Conservation (phyloP, 2,329 filamentous ascomycete species). For the Fusarium pilosicola region DNA sequence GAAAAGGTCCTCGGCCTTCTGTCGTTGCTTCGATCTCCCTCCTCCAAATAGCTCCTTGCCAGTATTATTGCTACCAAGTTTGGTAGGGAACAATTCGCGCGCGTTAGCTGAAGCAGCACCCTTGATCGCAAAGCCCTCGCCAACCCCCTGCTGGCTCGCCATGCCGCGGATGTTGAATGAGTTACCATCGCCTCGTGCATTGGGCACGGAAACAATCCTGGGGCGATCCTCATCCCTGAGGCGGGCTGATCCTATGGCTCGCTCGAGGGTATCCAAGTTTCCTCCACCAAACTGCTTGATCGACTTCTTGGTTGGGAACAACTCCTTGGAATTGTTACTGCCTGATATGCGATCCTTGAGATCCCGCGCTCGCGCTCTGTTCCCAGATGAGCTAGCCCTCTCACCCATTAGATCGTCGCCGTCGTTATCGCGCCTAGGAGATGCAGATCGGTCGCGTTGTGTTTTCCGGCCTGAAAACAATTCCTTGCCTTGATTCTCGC, state of each 20-base stretch:
- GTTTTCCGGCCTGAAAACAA: slow-evolving; percentile 63
- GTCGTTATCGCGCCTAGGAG: slow-evolving; percentile 57
- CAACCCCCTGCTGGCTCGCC: slow-evolving; percentile 57
- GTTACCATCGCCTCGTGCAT: slow-evolving; percentile 51
- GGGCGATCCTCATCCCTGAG: slow-evolving; percentile 55
- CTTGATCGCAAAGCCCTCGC: slow-evolving; percentile 72
- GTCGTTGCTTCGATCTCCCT: slow-evolving; percentile 64
- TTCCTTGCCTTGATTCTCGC: slow-evolving; percentile 66
- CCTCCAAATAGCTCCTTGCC: slow-evolving; percentile 75
- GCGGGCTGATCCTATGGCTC: slow-evolving; percentile 51
- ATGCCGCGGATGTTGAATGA: slow-evolving; percentile 70
- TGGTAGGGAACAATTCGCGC: slow-evolving; percentile 76
- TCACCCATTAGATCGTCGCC: slow-evolving; percentile 53
- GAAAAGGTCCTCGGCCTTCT: slow-evolving; percentile 79
- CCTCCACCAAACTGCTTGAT: slow-evolving; percentile 40
- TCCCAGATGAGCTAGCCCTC: slow-evolving; percentile 46
- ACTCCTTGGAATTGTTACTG: slow-evolving; percentile 50
- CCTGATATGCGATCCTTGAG: slow-evolving; percentile 48
- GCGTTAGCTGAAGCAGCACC: slow-evolving; percentile 59
- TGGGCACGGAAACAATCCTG: slow-evolving; percentile 67
- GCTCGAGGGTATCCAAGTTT: slow-evolving; percentile 53
- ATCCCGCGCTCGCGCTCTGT: slow-evolving; percentile 48
- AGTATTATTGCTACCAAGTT: slow-evolving; percentile 64
- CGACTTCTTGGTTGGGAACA: slow-evolving; percentile 52
- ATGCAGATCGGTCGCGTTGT: slow-evolving; percentile 62